Conservation (phyloP, 192 early-diverging fungal species). For the Coemansia asiatica region DNA sequence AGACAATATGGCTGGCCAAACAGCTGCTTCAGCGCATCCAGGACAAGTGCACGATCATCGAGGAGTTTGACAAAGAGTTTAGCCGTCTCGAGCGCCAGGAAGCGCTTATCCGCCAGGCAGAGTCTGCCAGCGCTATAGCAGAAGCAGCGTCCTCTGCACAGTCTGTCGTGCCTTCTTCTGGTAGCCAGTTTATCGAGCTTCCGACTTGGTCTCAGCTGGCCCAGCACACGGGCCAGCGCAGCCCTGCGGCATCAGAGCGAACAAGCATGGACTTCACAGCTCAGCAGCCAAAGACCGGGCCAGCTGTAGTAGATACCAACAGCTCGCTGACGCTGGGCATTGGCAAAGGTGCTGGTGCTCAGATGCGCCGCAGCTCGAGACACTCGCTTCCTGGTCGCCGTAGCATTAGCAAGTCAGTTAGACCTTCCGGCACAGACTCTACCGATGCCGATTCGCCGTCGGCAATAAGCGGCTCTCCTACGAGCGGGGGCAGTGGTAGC, state of each 20-base stretch:
- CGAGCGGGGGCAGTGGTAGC: slow-evolving; percentile 14
- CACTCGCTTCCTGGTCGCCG: slow-evolving; percentile 54
- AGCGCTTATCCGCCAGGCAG: slow-evolving; percentile 43
- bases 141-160: background rate
- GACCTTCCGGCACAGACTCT: slow-evolving; percentile 16
- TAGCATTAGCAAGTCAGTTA: slow-evolving; percentile 39
- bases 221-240: slow-evolving; percentile 24
- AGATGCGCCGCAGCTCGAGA: slow-evolving; percentile 43
- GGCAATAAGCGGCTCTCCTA: slow-evolving; percentile 1
- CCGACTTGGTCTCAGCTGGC: slow-evolving; percentile 55
- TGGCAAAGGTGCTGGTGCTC: slow-evolving; percentile 21
- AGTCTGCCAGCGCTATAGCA: slow-evolving; percentile 22
- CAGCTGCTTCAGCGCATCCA: slow-evolving; percentile 44
- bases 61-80: slow-evolving; percentile 54
- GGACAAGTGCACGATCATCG: slow-evolving; percentile 45
- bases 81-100: slow-evolving; percentile 49
- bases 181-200: slow-evolving; percentile 19
- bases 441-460: slow-evolving; percentile 25
- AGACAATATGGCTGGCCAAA: slow-evolving; percentile 56
- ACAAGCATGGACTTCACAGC: slow-evolving; percentile 44
- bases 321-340: slow-evolving; percentile 16
- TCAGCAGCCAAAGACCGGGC: slow-evolving; percentile 47
- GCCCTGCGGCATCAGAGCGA: slow-evolving; percentile 44
- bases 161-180: background rate
- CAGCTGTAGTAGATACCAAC: slow-evolving; percentile 35